Base-by-base conservation (phyloP, 169 alveolate genomes). In the Plasmodium inui region DNA sequence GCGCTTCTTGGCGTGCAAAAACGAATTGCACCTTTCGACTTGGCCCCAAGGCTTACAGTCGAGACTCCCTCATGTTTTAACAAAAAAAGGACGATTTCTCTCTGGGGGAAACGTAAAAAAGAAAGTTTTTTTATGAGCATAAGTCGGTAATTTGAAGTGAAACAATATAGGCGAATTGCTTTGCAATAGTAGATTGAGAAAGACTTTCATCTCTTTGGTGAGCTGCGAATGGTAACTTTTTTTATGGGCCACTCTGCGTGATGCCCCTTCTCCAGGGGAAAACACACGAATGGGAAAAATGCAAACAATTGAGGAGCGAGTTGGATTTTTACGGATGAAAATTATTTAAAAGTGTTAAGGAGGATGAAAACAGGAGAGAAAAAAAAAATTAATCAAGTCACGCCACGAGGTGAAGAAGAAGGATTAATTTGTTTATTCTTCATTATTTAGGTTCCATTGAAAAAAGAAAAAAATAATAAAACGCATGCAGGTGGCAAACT, bases 61-160 rank as follows among this genome's bases (percentile, higher is more conserved):
- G 82, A 14, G 44, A 39, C 34, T 3, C 55, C 32, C 76, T 86
- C 85, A 53, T 86, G 78, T 76, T 71, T 86, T 86, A 76, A 67
- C 37, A 67, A 74, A 57, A 86, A n/a, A 14, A n/a, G 28, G 32
- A 53, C n/a, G 70, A 74, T 19, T 57, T 86, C 81, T 76, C 88
- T 57, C 28, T 86, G 61, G 93, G 71, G 14, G 10, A 74, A 76
- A 55, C 26, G 32, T 22, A 57, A 53, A 86, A 32, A 37, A 19
- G 55, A 10, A 78, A 74, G 19, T 50, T 34, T 78, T 86, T 76
- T 34, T 86, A n/a, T 86, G 79, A 86, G 84, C 82, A 86, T 57
- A 44, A 76, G 50, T 53, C 17, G 79, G 19, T 34, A 86, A 37
- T 55, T 86, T 86, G 26, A 8, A 32, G 67, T 74, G 70, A 73